Conservation (phyloP, 169 alveolate genomes). For the Plasmodium sp. region DNA sequence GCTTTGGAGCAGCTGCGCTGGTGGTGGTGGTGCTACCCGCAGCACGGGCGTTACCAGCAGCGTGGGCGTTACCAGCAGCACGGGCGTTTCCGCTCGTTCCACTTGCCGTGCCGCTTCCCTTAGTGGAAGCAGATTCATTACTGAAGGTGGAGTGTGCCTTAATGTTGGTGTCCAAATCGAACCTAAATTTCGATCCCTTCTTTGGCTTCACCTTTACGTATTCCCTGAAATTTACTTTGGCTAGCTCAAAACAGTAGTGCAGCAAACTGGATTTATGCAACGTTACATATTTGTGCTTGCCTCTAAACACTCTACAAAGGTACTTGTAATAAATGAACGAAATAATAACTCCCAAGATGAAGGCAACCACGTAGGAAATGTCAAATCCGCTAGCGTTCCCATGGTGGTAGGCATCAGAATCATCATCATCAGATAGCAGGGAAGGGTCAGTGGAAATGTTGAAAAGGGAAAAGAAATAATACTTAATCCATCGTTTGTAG, state of each 20-base stretch:
- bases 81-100: not conserved
- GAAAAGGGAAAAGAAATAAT: not conserved
- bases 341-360: slow-evolving; percentile 8
- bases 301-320: not conserved
- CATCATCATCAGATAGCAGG: not conserved
- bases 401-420: not conserved
- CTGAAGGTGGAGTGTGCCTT: not conserved
- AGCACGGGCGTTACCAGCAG: too few species aligned
- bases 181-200: slow-evolving; percentile 35
- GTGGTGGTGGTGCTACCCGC: not conserved
- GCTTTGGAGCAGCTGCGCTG: not conserved
- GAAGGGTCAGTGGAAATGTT: not conserved
- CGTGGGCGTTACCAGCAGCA: not conserved
- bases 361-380: not conserved
- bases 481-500: slow-evolving; percentile 5
- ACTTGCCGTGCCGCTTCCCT: not conserved
- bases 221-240: slow-evolving; percentile 22
- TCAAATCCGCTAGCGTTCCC: not conserved
- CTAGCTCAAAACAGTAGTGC: slow-evolving; percentile 44
- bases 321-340: slow-evolving; percentile 29
- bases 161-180: not conserved
- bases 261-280: slow-evolving; percentile 6
- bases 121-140: not conserved
- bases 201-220: slow-evolving; percentile 12
- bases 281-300: slow-evolving; percentile 4